These are phyloP conservation scores for Ogataea polymorpha DNA, from an alignment of 805 yeast species.

Conservation along the genomic window DNA sequence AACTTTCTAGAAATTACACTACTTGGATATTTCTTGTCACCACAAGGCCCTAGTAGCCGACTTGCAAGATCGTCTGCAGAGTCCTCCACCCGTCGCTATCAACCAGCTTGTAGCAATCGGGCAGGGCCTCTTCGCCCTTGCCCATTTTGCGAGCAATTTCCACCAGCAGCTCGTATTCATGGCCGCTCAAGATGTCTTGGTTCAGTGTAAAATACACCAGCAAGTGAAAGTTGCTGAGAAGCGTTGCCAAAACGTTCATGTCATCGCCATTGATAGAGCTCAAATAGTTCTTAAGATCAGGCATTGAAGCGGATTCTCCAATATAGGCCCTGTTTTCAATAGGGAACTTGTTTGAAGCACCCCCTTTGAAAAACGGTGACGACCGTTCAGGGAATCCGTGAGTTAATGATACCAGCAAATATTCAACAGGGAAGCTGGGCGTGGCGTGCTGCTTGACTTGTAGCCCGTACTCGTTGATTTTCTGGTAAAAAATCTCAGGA, in stretches of 20 bases:
- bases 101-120: constrained; percentile 40
- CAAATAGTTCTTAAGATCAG: constrained; percentile 50
- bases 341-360: constrained; percentile 47
- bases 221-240: constrained; percentile 73
- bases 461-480: constrained; percentile 81
- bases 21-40: constrained; percentile 2
- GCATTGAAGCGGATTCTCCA: constrained; percentile 70
- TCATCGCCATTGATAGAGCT: constrained; percentile 20
- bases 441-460: constrained; percentile 86
- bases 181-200: constrained; percentile 52
- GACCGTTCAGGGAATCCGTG: constrained; percentile 84
- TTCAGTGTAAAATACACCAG: constrained; percentile 50
- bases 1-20: constrained; percentile 17
- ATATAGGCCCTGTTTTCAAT: constrained; percentile 76
- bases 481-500: constrained; percentile 88
- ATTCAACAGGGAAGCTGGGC: constrained; percentile 93
- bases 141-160: constrained; percentile 42
- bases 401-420: constrained; percentile 76
- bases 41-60: constrained; percentile 13
- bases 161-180: constrained; percentile 51
- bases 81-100: constrained; percentile 84
- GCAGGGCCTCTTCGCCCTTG: constrained; percentile 37
- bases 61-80: constrained; percentile 47
- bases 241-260: constrained; percentile 12
- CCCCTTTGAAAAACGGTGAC: constrained; percentile 48